Evolutionary conservation across 2,329 filamentous ascomycete genomes (phyloP), one percentile per base, ranked within the genome.

Genomic region (Orbilia blumenaviensis): DNA sequence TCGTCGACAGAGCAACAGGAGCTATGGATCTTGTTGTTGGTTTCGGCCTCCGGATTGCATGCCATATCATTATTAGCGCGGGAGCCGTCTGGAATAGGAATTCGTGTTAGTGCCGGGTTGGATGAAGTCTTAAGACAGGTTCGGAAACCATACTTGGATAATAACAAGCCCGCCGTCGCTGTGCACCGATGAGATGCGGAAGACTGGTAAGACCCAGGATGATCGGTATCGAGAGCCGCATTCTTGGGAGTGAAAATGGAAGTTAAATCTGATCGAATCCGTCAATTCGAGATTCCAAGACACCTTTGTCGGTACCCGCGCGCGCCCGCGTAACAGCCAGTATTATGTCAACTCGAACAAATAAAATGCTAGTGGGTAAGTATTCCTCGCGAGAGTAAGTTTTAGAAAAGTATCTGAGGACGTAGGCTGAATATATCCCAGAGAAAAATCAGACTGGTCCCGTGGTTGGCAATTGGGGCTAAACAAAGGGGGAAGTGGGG

Each of bases 1-100:
- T 75, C 71, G 4, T 56, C 66, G 6, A 38, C 8, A 12, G 44
- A 21, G 12, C 71, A 75, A 48, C 71, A 75, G 16, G 63, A 25
- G 29, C 71, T 75, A 48, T 75, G 44, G 3, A 38, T 18, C 6
- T 5, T 25, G 3, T 23, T 38, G 18, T 23, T 12, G 16, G 10
- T 18, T 56, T 54, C 29, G 10, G 29, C n/a, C 3, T 18, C 10
- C 14, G 16, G 29, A 21, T 64, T 23, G 58, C 71, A 75, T 2
- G 71, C 44, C 9, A 2, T 10, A 12, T 68, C 61, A 5, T 25
- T 38, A 0, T 8, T 7, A 1, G 71, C 71, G 0, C 38, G 32
- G n/a, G 56, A 42, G 1, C 71, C 71, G 29, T 75, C 71, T 75
- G 21, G 32, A 34, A 34, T 44, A 2, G 10, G 10, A 6, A 38